Percentiles rank a stretch among this genome's conserved stretches.
Conservation (phyloP, 192 early-diverging fungal genomes). For the Coemansia sp. region DNA sequence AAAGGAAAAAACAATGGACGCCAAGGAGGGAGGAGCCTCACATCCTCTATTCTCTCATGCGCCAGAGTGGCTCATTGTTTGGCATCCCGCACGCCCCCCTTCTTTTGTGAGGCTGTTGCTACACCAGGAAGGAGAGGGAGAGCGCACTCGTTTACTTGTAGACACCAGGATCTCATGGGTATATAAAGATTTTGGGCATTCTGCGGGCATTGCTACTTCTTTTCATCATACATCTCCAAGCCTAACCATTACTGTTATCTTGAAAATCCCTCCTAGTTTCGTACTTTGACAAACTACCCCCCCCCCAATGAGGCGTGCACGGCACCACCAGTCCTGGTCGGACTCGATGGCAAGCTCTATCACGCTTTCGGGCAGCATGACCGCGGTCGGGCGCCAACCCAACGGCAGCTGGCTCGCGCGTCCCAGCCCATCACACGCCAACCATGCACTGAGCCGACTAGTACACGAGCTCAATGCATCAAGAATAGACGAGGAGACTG, state of each 20-base stretch:
- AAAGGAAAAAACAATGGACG: neutral
- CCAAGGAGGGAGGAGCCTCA: neutral
- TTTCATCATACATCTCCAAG: no score
- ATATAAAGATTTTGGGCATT: no score
- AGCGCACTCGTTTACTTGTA: neutral
- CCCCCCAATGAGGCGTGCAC: constrained; percentile 30
- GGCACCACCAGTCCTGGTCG: constrained; percentile 35
- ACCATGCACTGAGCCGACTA: constrained; percentile 21
- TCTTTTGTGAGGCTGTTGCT: neutral
- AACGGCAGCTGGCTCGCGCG: constrained; percentile 10
- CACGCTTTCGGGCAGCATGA: constrained; percentile 25
- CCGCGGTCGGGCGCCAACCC: neutral
- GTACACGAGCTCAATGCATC: constrained; percentile 33
- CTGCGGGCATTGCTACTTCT: no score
- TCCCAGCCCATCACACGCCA: neutral
- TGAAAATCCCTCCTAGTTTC: no score
- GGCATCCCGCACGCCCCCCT: neutral
- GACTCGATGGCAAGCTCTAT: constrained; percentile 51
- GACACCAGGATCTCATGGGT: neutral
- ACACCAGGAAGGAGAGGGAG: neutral
- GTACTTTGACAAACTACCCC: neutral
- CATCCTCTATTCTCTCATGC: neutral
- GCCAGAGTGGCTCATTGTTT: neutral
- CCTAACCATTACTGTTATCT: no score
- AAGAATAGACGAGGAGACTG: constrained; percentile 24